Conservation (phyloP, 768 basidiomycete genomes). For the Trametopsis cervina region DNA sequence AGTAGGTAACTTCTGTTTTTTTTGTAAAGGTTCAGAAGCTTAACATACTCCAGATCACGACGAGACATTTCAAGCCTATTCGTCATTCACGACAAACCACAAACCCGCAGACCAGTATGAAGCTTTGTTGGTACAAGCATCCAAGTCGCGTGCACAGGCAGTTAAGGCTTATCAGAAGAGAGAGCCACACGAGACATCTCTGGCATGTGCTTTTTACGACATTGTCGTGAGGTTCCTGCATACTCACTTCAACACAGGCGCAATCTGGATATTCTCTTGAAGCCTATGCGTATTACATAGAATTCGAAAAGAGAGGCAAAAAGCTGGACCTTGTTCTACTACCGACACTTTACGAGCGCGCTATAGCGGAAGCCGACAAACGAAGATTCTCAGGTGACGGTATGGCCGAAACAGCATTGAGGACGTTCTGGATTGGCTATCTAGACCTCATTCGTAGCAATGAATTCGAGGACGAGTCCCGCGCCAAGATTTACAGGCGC, state of each 20-base stretch:
- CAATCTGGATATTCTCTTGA: slow-evolving; percentile 39
- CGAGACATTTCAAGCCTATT: slow-evolving; percentile 80
- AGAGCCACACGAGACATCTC: slow-evolving; percentile 51
- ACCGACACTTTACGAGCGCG: slow-evolving; percentile 62
- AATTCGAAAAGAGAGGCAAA: slow-evolving; percentile 54
- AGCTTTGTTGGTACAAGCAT: slow-evolving; percentile 63
- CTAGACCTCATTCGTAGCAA: slow-evolving; percentile 35
- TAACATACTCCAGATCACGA: slow-evolving; percentile 51
- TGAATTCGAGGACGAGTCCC: slow-evolving; percentile 33
- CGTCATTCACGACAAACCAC: slow-evolving; percentile 79
- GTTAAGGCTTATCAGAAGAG: slow-evolving; percentile 56
- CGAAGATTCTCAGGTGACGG: slow-evolving; percentile 45
- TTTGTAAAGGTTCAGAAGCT: not conserved
- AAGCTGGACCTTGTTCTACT: slow-evolving; percentile 52
- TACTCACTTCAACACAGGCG: slow-evolving; percentile 12
- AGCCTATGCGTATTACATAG: slow-evolving; percentile 55
- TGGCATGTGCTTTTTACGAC: slow-evolving; percentile 36
- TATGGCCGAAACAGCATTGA: slow-evolving; percentile 51
- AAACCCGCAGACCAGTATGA: slow-evolving; percentile 77
- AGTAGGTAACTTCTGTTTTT: slow-evolving; percentile 36
- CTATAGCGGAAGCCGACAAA: slow-evolving; percentile 65
- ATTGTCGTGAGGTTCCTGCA: slow-evolving; percentile 3
- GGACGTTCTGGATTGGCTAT: slow-evolving; percentile 69
- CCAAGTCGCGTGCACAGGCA: slow-evolving; percentile 58
- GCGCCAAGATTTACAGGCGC: slow-evolving; percentile 40